Evolutionary conservation across 352 stramenopile species (phyloP).

Genomic region (Phytophthora podocarpi): DNA sequence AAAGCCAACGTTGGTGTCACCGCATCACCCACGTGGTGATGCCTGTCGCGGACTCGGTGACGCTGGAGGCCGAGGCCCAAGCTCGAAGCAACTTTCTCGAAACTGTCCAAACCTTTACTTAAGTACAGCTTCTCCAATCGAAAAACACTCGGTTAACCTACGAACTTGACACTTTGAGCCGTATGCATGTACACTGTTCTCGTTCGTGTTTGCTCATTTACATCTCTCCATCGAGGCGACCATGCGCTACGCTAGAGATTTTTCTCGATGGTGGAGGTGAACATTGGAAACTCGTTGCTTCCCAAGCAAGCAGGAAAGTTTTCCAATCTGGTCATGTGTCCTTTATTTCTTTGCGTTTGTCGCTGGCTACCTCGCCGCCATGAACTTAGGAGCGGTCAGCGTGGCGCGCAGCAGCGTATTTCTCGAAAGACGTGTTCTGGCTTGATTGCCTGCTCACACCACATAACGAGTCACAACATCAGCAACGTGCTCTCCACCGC

Average conservation of each 20-base stretch:
- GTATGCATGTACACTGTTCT: slow-evolving; percentile 9
- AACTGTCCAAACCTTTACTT: no score
- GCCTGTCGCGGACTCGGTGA: no score
- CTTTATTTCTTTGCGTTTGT: slow-evolving; percentile 23
- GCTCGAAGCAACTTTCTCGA: no score
- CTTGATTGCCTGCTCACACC: slow-evolving; percentile 40
- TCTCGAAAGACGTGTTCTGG: slow-evolving; percentile 65
- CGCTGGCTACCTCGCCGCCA: slow-evolving; percentile 5
- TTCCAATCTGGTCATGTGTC: slow-evolving; percentile 2
- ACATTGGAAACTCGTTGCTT: neutral
- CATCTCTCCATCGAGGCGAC: slow-evolving; percentile 11
- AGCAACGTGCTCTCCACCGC: neutral
- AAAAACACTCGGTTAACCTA: no score
- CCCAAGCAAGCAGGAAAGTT: neutral
- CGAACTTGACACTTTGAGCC: no score
- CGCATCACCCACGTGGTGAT: no score
- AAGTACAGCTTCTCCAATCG: no score
- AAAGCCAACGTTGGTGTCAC: no score
- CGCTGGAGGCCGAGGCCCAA: no score
- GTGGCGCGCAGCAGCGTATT: slow-evolving; percentile 59
- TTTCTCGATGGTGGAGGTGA: slow-evolving; percentile 1
- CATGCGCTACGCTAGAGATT: neutral
- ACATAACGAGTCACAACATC: neutral
- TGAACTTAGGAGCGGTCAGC: slow-evolving; percentile 55
- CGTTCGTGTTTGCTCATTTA: slow-evolving; percentile 23